Percentiles rank a stretch among this genome's conserved stretches.
Evolutionary conservation across 192 early-diverging fungal genomes (phyloP).

Genomic region (Entomortierella parvispora): DNA sequence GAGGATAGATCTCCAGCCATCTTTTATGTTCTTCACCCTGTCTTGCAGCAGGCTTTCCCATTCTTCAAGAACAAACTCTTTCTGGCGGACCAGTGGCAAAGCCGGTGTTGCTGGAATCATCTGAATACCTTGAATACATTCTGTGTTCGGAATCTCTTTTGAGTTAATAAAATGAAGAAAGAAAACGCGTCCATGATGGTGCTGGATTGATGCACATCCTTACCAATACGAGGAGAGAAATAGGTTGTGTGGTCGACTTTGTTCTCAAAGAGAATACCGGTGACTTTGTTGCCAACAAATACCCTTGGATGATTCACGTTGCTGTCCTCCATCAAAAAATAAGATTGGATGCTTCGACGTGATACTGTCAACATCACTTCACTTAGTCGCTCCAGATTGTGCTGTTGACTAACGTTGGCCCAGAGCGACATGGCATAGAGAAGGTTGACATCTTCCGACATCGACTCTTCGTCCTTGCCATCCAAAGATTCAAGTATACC

Average conservation of each 20-base stretch:
- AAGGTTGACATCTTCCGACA: slow-evolving; percentile 46
- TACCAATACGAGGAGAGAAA: slow-evolving; percentile 43
- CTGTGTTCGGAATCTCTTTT: slow-evolving; percentile 6
- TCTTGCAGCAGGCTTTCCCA: slow-evolving; percentile 18
- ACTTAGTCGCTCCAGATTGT: slow-evolving; percentile 14
- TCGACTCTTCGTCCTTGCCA: slow-evolving; percentile 52
- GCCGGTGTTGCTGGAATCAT: slow-evolving; percentile 51
- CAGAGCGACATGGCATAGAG: slow-evolving; percentile 48
- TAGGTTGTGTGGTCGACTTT: slow-evolving; percentile 50
- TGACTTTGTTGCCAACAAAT: slow-evolving; percentile 44
- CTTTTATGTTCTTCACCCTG: slow-evolving; percentile 13
- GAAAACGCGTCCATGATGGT: too few relatives aligned
- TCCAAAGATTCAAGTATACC: slow-evolving; percentile 42
- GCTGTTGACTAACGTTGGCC: slow-evolving; percentile 9
- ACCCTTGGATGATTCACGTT: slow-evolving; percentile 33
- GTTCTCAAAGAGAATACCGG: slow-evolving; percentile 51
- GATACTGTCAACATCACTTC: slow-evolving; percentile 43
- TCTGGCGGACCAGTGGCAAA: slow-evolving; percentile 24
- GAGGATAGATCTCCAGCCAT: slow-evolving; percentile 46
- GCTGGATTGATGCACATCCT: background rate
- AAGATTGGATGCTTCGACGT: slow-evolving; percentile 32
- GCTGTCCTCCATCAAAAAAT: slow-evolving; percentile 48
- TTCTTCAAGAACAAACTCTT: slow-evolving; percentile 40
- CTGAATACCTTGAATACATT: slow-evolving; percentile 54
- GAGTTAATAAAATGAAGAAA: background rate